Base-by-base conservation (phyloP, 2,329 filamentous ascomycete species). In the Colletotrichum sp. region DNA sequence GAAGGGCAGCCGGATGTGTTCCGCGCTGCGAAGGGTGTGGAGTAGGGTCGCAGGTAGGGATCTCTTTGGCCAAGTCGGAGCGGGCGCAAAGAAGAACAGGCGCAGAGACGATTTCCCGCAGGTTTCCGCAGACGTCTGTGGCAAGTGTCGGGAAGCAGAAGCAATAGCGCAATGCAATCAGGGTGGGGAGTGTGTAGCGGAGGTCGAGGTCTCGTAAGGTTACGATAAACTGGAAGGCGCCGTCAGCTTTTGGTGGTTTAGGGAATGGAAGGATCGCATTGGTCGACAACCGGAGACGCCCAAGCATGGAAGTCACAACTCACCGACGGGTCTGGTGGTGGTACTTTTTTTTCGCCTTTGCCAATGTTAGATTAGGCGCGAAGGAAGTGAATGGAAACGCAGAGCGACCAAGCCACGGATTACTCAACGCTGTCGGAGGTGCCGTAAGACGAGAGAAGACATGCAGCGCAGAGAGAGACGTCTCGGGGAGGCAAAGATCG, bases 181-280 rank as follows among this genome's bases (percentile, higher is more conserved):
- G 63, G 62, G 57, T 57, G 31, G n/a, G 51, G 34, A 34, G 47
- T 27, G 70, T 36, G 13, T 54, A 54, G 34, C 21, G 27, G 43
- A 70, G 36, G 66, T 55, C 54, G 55, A 61, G n/a, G 57, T 64
- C 27, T 74, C 63, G 72, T 24, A 34, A 63, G 62, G 47, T 72
- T 55, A 64, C 62, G 63, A 64, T 72, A 27, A 47, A 33, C 51
- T 59, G 67, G 47, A 70, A 33, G 29, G 24, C 47, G 29, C 68
- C 68, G 72, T 74, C 72, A 74, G 68, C 72, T 51, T 66, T 72
- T 36, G 68, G 57, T 72, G 59, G 31, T 57, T 62, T 31, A 34
- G 61, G 54, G 16, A 31, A 63, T 38, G 55, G 57, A 57, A 63
- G 72, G 68, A 36, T 72, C 59, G 62, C 43, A 63, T 63, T 63